Evolutionary conservation across 2,329 filamentous ascomycete genomes (phyloP), one percentile per base, ranked within the genome.

Genomic region (Apiospora rasikravindrae): DNA sequence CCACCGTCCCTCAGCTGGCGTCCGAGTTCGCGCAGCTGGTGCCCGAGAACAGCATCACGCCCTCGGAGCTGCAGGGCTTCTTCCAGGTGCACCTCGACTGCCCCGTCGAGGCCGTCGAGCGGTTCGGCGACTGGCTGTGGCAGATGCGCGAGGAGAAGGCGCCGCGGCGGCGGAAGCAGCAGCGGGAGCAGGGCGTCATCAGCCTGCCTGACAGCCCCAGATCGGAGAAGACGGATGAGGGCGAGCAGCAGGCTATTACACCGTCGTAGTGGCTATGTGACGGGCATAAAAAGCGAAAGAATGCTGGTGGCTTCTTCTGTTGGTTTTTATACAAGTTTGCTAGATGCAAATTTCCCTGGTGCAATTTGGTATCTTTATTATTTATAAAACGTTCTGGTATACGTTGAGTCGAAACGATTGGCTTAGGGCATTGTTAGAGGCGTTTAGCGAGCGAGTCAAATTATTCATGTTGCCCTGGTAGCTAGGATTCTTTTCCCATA

Each of bases 11-110:
- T 7, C 64, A 61, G 19, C 76, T 82, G 47, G 80, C 80, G 26
- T 57, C 72, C 2, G 74, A 78, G 42, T 82, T 82, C 49, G 73
- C 80, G 24, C 71, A 51, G 19, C 77, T 79, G 11, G 76, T 82
- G 1, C 81, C 80, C 0, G 79, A 82, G 37, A 74, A 81, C 70
- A 78, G 77, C 16, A 78, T 82, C 68, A 80, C 81, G 1, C 80
- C 80, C 16, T 82, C 80, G 24, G 80, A 82, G 71, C 70, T 82
- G 22, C 81, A 82, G 67, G 81, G 80, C 0, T 82, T 81, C 71
- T 82, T 82, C 42, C 81, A 82, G 66, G 73, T 80, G 1, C 76
- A 82, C 70, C 73, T 82, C 6, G 79, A 80, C 26, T 78, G 76
- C 29, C 77, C 81, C 13, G 69, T 71, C 1, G 77, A 80, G 51